Evolutionary conservation across 164 flowering plant genomes (phyloP).

Genomic region (Hamamelis virginiana): DNA sequence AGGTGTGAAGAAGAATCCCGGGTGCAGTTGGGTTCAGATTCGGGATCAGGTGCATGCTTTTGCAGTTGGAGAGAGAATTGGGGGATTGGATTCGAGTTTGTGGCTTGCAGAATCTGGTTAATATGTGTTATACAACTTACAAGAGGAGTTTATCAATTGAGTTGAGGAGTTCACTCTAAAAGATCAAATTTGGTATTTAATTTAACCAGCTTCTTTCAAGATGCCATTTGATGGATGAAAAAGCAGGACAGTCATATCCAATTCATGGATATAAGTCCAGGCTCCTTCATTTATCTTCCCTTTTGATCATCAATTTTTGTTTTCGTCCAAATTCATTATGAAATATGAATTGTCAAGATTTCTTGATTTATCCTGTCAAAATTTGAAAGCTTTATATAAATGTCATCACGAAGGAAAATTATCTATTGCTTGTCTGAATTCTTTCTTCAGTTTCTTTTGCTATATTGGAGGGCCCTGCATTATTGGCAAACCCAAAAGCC

Average conservation of each 20-base stretch:
- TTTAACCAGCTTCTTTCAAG: not conserved
- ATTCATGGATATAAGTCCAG: too few species aligned
- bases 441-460: too few species aligned
- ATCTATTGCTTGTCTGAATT: too few species aligned
- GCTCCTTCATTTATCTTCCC: too few species aligned
- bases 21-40: conserved; percentile 31
- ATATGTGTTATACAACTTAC: not conserved
- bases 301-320: too few species aligned
- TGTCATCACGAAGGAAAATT: too few species aligned
- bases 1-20: conserved; percentile 26
- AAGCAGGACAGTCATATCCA: not conserved
- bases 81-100: conserved; percentile 6
- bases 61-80: conserved; percentile 21
- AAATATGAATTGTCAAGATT: too few species aligned
- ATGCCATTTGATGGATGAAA: not conserved
- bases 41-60: conserved; percentile 22
- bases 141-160: not conserved
- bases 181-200: not conserved
- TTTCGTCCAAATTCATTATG: too few species aligned
- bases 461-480: too few species aligned
- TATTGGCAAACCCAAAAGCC: too few species aligned
- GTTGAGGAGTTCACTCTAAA: not conserved
- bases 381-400: too few species aligned
- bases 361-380: too few species aligned
- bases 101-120: conserved; percentile 12